These are phyloP conservation scores for Pugionium dolabratum DNA, from an alignment of 345 rosid genomes.

Conservation along the genomic window DNA sequence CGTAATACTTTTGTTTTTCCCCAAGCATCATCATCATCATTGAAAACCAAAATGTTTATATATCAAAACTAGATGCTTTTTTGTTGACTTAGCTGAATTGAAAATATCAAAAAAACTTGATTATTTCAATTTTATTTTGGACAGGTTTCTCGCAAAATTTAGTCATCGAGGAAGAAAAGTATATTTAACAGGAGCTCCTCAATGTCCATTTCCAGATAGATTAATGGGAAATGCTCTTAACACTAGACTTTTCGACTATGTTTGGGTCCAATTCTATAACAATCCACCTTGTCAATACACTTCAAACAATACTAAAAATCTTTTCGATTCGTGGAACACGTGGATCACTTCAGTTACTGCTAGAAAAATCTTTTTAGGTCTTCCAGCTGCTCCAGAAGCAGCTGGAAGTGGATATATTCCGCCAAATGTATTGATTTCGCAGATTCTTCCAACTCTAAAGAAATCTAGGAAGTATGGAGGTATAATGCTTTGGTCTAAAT, in stretches of 20 bases:
- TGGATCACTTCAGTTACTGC: conserved; percentile 53
- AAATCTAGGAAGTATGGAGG: conserved; percentile 57
- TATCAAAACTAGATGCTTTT: no score
- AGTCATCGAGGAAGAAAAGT: conserved; percentile 49
- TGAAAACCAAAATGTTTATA: no score
- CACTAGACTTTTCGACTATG: conserved; percentile 55
- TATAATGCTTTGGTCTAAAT: conserved; percentile 66
- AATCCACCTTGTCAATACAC: conserved; percentile 58
- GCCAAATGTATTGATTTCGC: conserved; percentile 41
- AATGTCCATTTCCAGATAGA: conserved; percentile 64
- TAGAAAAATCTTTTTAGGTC: conserved; percentile 48
- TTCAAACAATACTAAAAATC: conserved; percentile 37
- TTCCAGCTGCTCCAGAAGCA: conserved; percentile 61
- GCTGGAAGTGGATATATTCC: conserved; percentile 61
- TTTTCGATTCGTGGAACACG: conserved; percentile 52
- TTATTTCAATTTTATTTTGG: conserved; percentile 31
- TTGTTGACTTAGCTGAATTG: no score
- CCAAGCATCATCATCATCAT: no score
- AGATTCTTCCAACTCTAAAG: conserved; percentile 50
- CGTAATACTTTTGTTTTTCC: not conserved
- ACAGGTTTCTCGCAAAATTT: conserved; percentile 38
- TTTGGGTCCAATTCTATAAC: conserved; percentile 68
- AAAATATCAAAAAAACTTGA: not conserved
- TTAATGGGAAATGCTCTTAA: conserved; percentile 48
- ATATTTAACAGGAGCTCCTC: conserved; percentile 64